Evolutionary conservation across 345 rosid genomes (phyloP).

Genomic region (Sisymbrium irio): DNA sequence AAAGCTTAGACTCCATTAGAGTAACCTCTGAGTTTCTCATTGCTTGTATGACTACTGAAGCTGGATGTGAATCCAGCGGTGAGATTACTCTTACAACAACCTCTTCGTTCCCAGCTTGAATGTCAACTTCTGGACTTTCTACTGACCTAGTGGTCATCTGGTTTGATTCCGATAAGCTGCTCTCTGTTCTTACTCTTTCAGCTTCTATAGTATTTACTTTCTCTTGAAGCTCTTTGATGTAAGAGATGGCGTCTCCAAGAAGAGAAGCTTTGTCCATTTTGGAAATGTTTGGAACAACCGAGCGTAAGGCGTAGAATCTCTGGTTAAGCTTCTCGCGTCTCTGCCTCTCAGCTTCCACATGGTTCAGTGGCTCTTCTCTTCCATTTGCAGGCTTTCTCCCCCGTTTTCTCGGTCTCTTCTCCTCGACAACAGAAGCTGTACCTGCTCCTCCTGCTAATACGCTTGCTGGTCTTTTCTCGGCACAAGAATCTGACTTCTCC

Average conservation of each 20-base stretch:
- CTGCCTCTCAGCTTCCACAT: constrained; percentile 97
- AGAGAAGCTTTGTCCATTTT: constrained; percentile 99
- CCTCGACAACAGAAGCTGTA: constrained; percentile 39
- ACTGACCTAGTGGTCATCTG: constrained; percentile 29
- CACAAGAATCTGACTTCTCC: constrained; percentile 69
- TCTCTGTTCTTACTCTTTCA: constrained; percentile 54
- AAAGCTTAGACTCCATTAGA: constrained; percentile 64
- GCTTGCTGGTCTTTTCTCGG: constrained; percentile 44
- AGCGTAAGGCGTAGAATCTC: constrained; percentile 82
- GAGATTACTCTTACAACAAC: constrained; percentile 69
- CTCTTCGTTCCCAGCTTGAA: constrained; percentile 59
- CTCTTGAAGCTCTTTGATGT: constrained; percentile 91
- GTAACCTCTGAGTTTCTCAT: constrained; percentile 62
- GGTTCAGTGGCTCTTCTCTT: constrained; percentile 94
- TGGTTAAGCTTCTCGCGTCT: constrained; percentile 95
- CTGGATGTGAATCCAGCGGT: constrained; percentile 80
- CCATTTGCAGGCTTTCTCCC: constrained; percentile 99
- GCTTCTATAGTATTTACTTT: constrained; percentile 75
- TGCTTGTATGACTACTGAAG: constrained; percentile 68
- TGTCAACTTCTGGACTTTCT: constrained; percentile 48
- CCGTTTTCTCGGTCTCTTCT: constrained; percentile 78
- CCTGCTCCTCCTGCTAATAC: constrained; percentile 14
- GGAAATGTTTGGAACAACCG: constrained; percentile 98
- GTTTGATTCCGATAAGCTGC: constrained; percentile 44
- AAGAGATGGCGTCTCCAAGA: constrained; percentile 89